These are phyloP conservation scores for Penicillium sp. DNA, from an alignment of 2,329 filamentous ascomycete species.

Conservation along the genomic window DNA sequence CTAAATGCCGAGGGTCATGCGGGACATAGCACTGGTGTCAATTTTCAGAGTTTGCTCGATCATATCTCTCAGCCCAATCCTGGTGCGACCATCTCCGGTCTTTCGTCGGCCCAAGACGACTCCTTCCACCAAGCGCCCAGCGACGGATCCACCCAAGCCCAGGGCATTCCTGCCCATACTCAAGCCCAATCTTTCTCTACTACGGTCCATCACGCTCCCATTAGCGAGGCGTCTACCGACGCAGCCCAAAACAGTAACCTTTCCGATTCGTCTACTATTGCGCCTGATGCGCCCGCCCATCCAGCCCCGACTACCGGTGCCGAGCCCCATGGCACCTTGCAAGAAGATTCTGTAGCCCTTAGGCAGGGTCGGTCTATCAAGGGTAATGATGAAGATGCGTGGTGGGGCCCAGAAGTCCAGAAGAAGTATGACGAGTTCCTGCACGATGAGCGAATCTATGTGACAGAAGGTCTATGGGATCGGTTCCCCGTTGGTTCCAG, in stretches of 20 bases:
- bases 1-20: constrained; percentile 27
- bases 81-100: constrained; percentile 25
- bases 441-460: constrained; percentile 50
- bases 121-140: constrained; percentile 30
- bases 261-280: constrained; percentile 24
- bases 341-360: constrained; percentile 21
- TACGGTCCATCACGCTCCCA: constrained; percentile 38
- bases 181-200: constrained; percentile 41
- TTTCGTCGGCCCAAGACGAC: constrained; percentile 27
- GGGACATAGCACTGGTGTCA: constrained; percentile 33
- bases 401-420: constrained; percentile 49
- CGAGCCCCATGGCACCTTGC: constrained; percentile 19
- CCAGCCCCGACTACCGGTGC: constrained; percentile 23
- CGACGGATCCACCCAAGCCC: constrained; percentile 35
- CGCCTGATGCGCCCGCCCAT: constrained; percentile 39
- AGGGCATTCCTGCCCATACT: constrained; percentile 45
- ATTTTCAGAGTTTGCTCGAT: constrained; percentile 49
- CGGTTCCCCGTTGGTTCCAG: constrained; percentile 49
- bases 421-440: constrained; percentile 51
- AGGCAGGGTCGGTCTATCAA: constrained; percentile 26
- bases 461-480: constrained; percentile 52
- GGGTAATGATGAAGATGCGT: constrained; percentile 40
- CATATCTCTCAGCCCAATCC: constrained; percentile 42
- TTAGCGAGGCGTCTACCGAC: constrained; percentile 32
- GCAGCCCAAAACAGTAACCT: constrained; percentile 38